Evolutionary conservation across 192 early-diverging fungal species (phyloP).

Genomic region (Coemansia sp.): DNA sequence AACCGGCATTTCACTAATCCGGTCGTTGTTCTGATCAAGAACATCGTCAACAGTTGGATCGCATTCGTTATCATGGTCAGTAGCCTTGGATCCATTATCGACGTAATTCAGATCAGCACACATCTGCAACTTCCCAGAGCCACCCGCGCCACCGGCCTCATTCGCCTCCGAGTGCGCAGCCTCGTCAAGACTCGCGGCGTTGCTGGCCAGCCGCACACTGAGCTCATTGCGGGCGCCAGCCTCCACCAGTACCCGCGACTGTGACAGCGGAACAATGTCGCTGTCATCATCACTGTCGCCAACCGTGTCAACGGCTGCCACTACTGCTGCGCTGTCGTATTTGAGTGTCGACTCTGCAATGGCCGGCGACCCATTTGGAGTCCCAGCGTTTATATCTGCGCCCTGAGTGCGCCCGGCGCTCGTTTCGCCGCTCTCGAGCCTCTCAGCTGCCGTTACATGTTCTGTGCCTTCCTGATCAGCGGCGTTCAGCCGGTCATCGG

Average conservation of each 20-base stretch:
- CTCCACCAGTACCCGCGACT: slow-evolving; percentile 29
- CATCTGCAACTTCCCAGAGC: background rate
- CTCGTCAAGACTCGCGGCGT: background rate
- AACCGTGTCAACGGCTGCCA: slow-evolving; percentile 2
- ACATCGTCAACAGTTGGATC: background rate
- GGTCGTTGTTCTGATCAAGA: background rate
- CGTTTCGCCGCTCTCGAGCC: slow-evolving; percentile 13
- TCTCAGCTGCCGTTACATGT: background rate
- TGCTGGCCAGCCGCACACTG: slow-evolving; percentile 5
- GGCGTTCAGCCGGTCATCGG: slow-evolving; percentile 13
- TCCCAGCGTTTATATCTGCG: too few relatives aligned
- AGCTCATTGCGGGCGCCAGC: slow-evolving; percentile 11
- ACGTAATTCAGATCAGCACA: slow-evolving; percentile 6
- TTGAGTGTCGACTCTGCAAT: slow-evolving; percentile 13
- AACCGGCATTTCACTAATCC: background rate
- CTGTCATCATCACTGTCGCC: slow-evolving; percentile 35
- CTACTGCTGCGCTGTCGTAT: slow-evolving; percentile 27
- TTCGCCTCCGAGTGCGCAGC: slow-evolving; percentile 3
- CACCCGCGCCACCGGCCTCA: slow-evolving; percentile 1
- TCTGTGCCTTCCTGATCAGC: slow-evolving; percentile 6
- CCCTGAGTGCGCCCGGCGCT: slow-evolving; percentile 18
- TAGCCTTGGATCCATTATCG: background rate
- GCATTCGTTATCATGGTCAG: background rate
- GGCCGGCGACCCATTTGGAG: slow-evolving; percentile 24
- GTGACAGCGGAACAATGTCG: slow-evolving; percentile 47